A percentile compares a stretch with the other conserved stretches of the same genome.
Evolutionary conservation across 805 yeast species (phyloP).

Genomic region (Lipomyces japonicus): DNA sequence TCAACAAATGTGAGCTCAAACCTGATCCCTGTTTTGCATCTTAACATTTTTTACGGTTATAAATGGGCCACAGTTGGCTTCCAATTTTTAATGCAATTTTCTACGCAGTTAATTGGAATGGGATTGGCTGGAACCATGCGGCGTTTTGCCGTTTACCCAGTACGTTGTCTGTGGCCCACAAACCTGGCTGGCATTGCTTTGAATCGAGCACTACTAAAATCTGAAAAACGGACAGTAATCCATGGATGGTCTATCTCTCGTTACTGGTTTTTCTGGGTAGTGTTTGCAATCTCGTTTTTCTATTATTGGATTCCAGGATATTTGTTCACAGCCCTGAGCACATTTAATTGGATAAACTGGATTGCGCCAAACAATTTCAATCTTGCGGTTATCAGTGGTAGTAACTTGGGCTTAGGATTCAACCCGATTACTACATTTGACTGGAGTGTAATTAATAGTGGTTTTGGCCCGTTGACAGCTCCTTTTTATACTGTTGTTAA

Average conservation of each 20-base stretch:
- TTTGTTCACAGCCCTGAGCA: constrained; percentile 54
- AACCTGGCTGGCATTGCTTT: constrained; percentile 58
- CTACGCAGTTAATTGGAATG: constrained; percentile 63
- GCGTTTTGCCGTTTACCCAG: constrained; percentile 57
- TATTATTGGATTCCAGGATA: constrained; percentile 65
- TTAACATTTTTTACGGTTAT: constrained; percentile 15
- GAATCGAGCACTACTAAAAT: constrained; percentile 45
- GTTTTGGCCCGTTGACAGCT: constrained; percentile 39
- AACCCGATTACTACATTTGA: constrained; percentile 62
- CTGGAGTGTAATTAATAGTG: constrained; percentile 55
- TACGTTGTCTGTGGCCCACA: constrained; percentile 68
- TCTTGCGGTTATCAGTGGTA: constrained; percentile 64
- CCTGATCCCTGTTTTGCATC: constrained; percentile 37
- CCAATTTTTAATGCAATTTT: constrained; percentile 48
- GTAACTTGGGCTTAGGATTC: constrained; percentile 58
- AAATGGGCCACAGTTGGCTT: constrained; percentile 43
- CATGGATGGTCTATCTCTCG: constrained; percentile 60
- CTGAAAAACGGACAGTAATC: constrained; percentile 45
- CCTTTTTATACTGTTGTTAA: constrained; percentile 38
- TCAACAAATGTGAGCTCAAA: constrained; percentile 14
- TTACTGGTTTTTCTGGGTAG: constrained; percentile 46
- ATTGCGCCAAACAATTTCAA: constrained; percentile 52
- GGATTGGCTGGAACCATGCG: constrained; percentile 62
- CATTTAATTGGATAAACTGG: constrained; percentile 62
- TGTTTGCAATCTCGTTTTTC: constrained; percentile 43